These are phyloP conservation scores for Mycena crocata DNA, from an alignment of 768 basidiomycete species.

Conservation along the genomic window DNA sequence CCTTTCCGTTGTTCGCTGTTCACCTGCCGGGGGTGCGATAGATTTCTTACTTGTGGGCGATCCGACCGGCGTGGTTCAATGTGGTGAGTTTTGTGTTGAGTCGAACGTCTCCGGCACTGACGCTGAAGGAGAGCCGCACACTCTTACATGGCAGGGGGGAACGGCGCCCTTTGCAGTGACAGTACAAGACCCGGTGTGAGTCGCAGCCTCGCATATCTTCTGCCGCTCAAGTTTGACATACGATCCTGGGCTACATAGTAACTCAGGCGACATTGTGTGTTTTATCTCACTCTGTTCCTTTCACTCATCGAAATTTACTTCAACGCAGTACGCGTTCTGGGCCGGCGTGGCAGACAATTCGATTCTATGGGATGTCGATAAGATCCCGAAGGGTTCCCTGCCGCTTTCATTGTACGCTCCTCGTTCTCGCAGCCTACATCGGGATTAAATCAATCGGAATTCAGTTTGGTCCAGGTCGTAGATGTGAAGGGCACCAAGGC, in stretches of 20 bases:
- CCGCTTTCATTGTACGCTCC: constrained; percentile 10
- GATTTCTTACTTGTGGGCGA: background rate
- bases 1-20: background rate
- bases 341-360: background rate
- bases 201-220: background rate
- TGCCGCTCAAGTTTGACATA: background rate
- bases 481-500: background rate
- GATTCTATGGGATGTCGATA: background rate
- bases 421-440: no score
- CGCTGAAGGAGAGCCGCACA: background rate
- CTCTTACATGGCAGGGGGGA: constrained; percentile 8
- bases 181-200: constrained; percentile 9
- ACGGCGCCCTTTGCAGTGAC: background rate
- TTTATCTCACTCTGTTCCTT: background rate
- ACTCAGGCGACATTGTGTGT: constrained; percentile 1
- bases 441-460: background rate
- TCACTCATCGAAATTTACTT: background rate
- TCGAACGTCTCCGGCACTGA: background rate
- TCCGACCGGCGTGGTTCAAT: constrained; percentile 12
- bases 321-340: background rate
- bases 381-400: background rate
- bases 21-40: constrained; percentile 7
- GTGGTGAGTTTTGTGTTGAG: background rate
- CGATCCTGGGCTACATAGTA: background rate
- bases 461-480: background rate